Evolutionary conservation across 805 yeast species (phyloP).

Genomic region (Saturnispora hagleri): DNA sequence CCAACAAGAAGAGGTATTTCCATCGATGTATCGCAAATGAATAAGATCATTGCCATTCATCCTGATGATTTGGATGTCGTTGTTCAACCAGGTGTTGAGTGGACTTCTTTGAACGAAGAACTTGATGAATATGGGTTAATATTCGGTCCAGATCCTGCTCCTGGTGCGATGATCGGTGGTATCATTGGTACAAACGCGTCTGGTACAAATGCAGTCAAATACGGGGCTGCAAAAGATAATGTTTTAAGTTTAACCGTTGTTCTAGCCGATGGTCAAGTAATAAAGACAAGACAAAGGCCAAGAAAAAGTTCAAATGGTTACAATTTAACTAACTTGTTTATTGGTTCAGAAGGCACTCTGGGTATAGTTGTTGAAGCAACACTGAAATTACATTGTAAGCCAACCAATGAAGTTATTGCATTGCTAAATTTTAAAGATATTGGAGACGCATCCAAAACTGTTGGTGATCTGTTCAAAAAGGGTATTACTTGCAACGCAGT

Average conservation of each 20-base stretch:
- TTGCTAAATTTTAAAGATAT: constrained; percentile 61
- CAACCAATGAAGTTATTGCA: constrained; percentile 56
- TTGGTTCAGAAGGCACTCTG: constrained; percentile 73
- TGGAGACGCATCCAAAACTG: constrained; percentile 62
- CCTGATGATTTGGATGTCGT: constrained; percentile 59
- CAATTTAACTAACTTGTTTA: constrained; percentile 63
- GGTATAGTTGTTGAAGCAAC: constrained; percentile 77
- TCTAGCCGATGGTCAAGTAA: constrained; percentile 68
- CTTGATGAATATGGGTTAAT: constrained; percentile 42
- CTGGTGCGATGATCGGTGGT: constrained; percentile 74
- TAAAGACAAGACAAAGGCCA: constrained; percentile 68
- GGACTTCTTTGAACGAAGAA: constrained; percentile 58
- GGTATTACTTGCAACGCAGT: constrained; percentile 68
- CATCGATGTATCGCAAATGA: constrained; percentile 54
- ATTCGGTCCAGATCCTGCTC: constrained; percentile 73
- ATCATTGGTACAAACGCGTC: constrained; percentile 69
- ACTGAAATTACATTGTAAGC: constrained; percentile 56
- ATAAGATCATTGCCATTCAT: constrained; percentile 46
- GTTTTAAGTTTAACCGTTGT: constrained; percentile 62
- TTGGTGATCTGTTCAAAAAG: constrained; percentile 47
- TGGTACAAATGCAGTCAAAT: constrained; percentile 69
- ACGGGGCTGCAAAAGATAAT: constrained; percentile 74
- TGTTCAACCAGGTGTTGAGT: constrained; percentile 75
- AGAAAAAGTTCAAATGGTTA: constrained; percentile 75
- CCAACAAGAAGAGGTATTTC: constrained; percentile 58